Evolutionary conservation across 768 basidiomycete genomes (phyloP), one percentile per base, ranked within the genome.

Genomic region (Pleurotus ostreatus): DNA sequence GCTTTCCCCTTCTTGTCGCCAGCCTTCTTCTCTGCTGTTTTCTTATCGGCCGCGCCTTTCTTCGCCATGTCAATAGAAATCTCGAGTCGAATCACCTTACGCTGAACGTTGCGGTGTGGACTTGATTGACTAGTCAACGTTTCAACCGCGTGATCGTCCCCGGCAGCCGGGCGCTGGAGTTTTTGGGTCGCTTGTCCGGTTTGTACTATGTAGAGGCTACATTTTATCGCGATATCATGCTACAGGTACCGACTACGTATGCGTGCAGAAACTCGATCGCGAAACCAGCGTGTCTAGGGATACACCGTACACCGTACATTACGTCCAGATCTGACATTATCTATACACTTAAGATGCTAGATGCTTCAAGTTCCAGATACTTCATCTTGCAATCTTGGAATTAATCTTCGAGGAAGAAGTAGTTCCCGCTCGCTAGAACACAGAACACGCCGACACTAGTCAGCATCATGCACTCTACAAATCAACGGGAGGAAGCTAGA

Each of bases 401-500:
- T 34, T 76, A 90, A 65, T 92, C 90, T 69, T 94, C 91, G 13
- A 93, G 81, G 88, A 94, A 94, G 83, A 94, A 94, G 72, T 93
- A 94, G 70, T 91, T 93, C 22, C 91, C 91, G 55, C 87, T 74
- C 52, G 76, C 91, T 92, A 65, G 15, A 65, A 59, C 18, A 39
- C 49, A 34, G 30, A 9, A 11, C 8, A 34, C 30, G 0, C 30
- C 9, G 11, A 34, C 30, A 11, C 8, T 34, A 34, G 8, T 34
- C 9, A 34, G 11, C 30, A 34, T 34, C 30, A 11, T 9, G 23
- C 23, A 5, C 23, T 5, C 23, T 25, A 34, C 3, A 34, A 11
- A 34, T 11, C 0, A 34, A 11, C 2, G 11, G 9, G 30, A 9
- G 8, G 8, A 9, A 34, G 8, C 9, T 0, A 41, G 51, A n/a